Evolutionary conservation across 768 basidiomycete genomes (phyloP).

Genomic region (Jaapia argillacea): DNA sequence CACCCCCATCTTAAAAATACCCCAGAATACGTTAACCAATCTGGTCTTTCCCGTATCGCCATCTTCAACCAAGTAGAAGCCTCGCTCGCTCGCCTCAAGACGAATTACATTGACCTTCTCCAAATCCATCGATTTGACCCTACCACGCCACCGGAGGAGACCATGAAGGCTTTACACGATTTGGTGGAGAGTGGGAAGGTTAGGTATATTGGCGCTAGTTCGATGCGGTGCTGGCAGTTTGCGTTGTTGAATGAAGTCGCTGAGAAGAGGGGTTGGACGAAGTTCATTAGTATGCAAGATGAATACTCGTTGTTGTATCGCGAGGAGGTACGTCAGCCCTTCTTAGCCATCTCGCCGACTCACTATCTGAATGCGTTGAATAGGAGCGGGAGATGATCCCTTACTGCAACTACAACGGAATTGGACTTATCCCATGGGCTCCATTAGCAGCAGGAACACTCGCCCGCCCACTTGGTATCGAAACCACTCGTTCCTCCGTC

Average conservation of each 20-base stretch:
- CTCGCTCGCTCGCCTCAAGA: conserved; percentile 24
- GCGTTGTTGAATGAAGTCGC: conserved; percentile 33
- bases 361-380: background rate
- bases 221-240: conserved; percentile 24
- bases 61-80: conserved; percentile 22
- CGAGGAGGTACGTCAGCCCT: conserved; percentile 51
- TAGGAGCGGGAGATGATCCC: background rate
- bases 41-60: conserved; percentile 12
- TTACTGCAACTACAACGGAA: conserved; percentile 18
- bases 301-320: conserved; percentile 46
- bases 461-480: background rate
- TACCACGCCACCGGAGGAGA: conserved; percentile 28
- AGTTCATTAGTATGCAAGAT: conserved; percentile 47
- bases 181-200: conserved; percentile 39
- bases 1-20: conserved; percentile 1
- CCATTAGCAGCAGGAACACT: background rate
- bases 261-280: conserved; percentile 34
- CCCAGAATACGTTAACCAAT: conserved; percentile 11
- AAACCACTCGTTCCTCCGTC: too few relatives aligned
- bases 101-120: conserved; percentile 28
- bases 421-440: conserved; percentile 18
- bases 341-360: conserved; percentile 29
- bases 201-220: conserved; percentile 32
- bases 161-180: conserved; percentile 41
- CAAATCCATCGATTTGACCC: conserved; percentile 35